phyloP scores from a whole-genome alignment of 129 eudicot genomes.

The Daucus carota region DNA sequence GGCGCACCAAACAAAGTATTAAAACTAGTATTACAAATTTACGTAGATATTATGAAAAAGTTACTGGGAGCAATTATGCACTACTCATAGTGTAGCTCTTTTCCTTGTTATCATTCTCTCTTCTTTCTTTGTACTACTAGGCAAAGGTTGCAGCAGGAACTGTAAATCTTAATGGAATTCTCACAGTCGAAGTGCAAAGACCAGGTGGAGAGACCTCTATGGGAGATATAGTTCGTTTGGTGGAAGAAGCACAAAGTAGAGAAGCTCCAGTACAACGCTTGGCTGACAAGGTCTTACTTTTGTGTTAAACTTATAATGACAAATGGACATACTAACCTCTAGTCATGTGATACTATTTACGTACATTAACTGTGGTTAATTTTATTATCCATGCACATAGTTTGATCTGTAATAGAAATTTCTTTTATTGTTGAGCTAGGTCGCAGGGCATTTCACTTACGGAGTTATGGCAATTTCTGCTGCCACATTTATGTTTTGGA shows the following conservation, averaged over 20 bases:
- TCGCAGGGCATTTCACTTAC: constrained; percentile 95
- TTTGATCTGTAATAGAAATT: neutral
- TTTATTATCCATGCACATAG: neutral
- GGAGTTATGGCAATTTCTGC: constrained; percentile 99
- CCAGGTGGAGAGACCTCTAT: constrained; percentile 97
- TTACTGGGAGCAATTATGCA: neutral
- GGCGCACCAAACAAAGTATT: neutral
- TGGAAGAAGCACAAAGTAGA: constrained; percentile 96
- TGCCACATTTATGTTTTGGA: constrained; percentile 96
- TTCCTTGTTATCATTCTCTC: neutral
- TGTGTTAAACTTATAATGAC: constrained; percentile 1
- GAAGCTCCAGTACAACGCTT: constrained; percentile 98
- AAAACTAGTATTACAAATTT: neutral
- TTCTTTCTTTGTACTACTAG: constrained; percentile 30
- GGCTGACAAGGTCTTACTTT: constrained; percentile 75
- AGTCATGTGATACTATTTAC: neutral
- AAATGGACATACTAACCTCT: neutral
- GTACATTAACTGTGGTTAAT: neutral
- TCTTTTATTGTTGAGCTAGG: neutral
- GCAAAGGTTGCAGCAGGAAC: constrained; percentile 96
- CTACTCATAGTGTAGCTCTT: neutral
- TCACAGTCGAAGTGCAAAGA: constrained; percentile 81
- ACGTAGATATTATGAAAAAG: neutral
- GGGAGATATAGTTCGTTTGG: constrained; percentile 93
- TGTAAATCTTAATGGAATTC: constrained; percentile 89